phyloP scores from a whole-genome alignment of 1,139 yeast species.

The Taphrina sp. region DNA sequence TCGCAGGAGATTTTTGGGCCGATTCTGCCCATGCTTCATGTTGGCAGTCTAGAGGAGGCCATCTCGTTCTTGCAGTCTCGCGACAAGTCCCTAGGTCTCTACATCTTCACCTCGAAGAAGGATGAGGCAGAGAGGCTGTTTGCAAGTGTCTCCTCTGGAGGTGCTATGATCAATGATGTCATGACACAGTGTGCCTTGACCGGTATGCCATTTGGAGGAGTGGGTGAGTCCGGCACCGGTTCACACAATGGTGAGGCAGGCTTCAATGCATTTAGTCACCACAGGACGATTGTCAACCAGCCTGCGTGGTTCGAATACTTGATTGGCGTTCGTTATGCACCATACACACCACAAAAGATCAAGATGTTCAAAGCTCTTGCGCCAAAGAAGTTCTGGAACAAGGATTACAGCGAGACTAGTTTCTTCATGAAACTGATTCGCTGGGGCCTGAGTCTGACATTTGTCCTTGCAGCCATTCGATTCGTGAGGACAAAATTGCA shows the following conservation, averaged over 20 bases:
- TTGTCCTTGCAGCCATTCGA: slow-evolving; percentile 14
- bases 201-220: slow-evolving; percentile 89
- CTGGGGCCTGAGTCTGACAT: slow-evolving; percentile 2
- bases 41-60: slow-evolving; percentile 52
- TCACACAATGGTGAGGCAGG: slow-evolving; percentile 74
- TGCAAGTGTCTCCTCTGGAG: slow-evolving; percentile 68
- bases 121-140: slow-evolving; percentile 56
- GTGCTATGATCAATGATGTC: slow-evolving; percentile 67
- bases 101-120: slow-evolving; percentile 53
- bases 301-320: slow-evolving; percentile 29
- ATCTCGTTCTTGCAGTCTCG: slow-evolving; percentile 54
- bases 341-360: slow-evolving; percentile 25
- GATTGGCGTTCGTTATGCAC: slow-evolving; percentile 26
- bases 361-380: slow-evolving; percentile 15
- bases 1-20: slow-evolving; percentile 81
- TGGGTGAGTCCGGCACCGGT: slow-evolving; percentile 75
- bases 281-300: slow-evolving; percentile 59
- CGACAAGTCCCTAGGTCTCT: slow-evolving; percentile 87
- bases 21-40: slow-evolving; percentile 68
- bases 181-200: slow-evolving; percentile 67
- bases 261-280: slow-evolving; percentile 71
- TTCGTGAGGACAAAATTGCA: slow-evolving; percentile 11
- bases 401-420: slow-evolving; percentile 24
- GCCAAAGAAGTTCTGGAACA: slow-evolving; percentile 27
- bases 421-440: slow-evolving; percentile 11